These are phyloP conservation scores for Fusarium compactum DNA, from an alignment of 2,329 filamentous ascomycete species.

Conservation along the genomic window DNA sequence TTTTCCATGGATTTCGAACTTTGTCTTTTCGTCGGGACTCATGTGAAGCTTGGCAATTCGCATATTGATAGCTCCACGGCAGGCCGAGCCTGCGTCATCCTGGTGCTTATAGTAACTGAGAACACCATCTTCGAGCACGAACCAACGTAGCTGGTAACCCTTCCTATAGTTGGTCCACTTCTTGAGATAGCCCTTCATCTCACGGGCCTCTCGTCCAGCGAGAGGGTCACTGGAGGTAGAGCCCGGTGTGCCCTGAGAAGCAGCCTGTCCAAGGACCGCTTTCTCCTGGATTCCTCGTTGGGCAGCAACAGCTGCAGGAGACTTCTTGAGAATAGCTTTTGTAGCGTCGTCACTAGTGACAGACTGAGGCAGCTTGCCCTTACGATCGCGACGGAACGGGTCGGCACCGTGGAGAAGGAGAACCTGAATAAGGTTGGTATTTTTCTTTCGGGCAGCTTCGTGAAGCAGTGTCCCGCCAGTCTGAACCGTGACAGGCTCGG, in stretches of 20 bases:
- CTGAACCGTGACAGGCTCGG: conserved; percentile 80
- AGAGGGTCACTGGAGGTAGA: conserved; percentile 69
- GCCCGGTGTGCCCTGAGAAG: conserved; percentile 66
- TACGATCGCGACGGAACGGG: conserved; percentile 93
- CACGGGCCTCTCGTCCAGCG: conserved; percentile 86
- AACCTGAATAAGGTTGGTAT: conserved; percentile 88
- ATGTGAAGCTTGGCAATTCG: conserved; percentile 93
- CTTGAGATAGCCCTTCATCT: conserved; percentile 99
- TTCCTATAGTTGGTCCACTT: conserved; percentile 99
- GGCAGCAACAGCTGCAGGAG: conserved; percentile 91
- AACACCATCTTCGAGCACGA: conserved; percentile 96
- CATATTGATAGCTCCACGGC: conserved; percentile 98
- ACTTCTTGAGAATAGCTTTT: conserved; percentile 89
- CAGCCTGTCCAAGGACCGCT: conserved; percentile 85
- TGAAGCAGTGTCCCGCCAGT: conserved; percentile 93
- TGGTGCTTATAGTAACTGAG: conserved; percentile 99
- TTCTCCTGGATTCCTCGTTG: conserved; percentile 97
- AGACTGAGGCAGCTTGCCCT: conserved; percentile 94
- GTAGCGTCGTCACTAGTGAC: conserved; percentile 95
- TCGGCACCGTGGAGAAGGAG: conserved; percentile 94
- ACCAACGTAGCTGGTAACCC: conserved; percentile 97
- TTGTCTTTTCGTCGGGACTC: conserved; percentile 96
- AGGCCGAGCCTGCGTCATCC: conserved; percentile 95
- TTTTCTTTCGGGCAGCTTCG: conserved; percentile 89
- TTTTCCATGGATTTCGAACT: conserved; percentile 97